Conservation (phyloP, 208 protist genomes). For the Strigomonas culicis region DNA sequence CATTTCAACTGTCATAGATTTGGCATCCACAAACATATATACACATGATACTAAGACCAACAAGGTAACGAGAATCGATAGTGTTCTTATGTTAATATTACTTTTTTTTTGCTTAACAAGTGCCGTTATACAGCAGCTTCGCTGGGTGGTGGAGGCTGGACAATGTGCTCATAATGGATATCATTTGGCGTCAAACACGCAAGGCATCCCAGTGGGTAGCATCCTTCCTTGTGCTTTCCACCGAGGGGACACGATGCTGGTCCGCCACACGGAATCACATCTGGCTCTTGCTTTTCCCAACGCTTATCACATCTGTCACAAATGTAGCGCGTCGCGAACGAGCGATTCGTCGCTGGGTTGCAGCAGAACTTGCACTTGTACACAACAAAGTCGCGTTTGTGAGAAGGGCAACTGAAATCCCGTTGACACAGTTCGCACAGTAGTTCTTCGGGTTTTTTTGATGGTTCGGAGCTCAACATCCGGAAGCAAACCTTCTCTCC, state of each 20-base stretch:
- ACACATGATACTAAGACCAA: too few species aligned
- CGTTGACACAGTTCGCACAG: slow-evolving; percentile 69
- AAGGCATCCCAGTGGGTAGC: slow-evolving; percentile 49
- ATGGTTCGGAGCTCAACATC: slow-evolving; percentile 56
- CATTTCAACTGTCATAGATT: too few species aligned
- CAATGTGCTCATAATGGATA: too few species aligned
- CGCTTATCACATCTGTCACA: slow-evolving; percentile 67
- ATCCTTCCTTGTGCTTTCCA: slow-evolving; percentile 27
- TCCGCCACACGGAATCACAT: slow-evolving; percentile 50
- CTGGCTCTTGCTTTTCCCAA: slow-evolving; percentile 64
- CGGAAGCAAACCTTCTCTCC: slow-evolving; percentile 74
- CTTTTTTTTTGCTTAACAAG: too few species aligned
- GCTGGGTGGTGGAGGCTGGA: too few species aligned
- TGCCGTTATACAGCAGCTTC: too few species aligned
- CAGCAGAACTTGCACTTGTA: slow-evolving; percentile 90
- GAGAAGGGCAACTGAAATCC: slow-evolving; percentile 40
- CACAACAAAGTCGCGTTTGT: slow-evolving; percentile 44
- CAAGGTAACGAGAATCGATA: too few species aligned
- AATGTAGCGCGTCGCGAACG: slow-evolving; percentile 77
- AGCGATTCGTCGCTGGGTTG: slow-evolving; percentile 80
- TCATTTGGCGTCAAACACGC: slow-evolving; percentile 24
- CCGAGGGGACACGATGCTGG: slow-evolving; percentile 45
- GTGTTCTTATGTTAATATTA: too few species aligned
- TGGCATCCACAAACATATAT: too few species aligned
- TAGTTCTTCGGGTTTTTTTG: slow-evolving; percentile 49